phyloP scores from a whole-genome alignment of 73 alveolate genomes.

The Paramecium sexaurelia region DNA sequence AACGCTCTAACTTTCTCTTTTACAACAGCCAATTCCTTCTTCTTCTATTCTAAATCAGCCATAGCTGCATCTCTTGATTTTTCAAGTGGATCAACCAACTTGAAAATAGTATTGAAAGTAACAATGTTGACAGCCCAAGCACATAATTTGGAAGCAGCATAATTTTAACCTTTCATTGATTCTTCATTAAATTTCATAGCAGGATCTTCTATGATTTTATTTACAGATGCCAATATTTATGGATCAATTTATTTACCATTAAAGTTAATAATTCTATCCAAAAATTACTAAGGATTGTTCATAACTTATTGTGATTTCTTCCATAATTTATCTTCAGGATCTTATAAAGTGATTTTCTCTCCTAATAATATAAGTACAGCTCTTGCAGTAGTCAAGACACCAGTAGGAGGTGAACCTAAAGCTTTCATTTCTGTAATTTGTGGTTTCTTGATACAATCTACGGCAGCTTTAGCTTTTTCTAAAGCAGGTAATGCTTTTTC shows the following conservation, averaged over 20 bases:
- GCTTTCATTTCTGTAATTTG: slow-evolving; percentile 92
- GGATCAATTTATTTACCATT: slow-evolving; percentile 93
- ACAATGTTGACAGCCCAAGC: slow-evolving; percentile 94
- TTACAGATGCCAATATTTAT: slow-evolving; percentile 76
- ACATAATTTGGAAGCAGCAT: slow-evolving; percentile 91
- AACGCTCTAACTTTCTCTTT: slow-evolving; percentile 91
- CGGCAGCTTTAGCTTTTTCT: slow-evolving; percentile 95
- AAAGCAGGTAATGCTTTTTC: slow-evolving; percentile 95
- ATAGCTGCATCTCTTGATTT: slow-evolving; percentile 97
- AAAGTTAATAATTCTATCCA: slow-evolving; percentile 86
- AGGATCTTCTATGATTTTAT: slow-evolving; percentile 77
- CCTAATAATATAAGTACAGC: slow-evolving; percentile 86
- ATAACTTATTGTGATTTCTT: slow-evolving; percentile 93
- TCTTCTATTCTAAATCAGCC: slow-evolving; percentile 87
- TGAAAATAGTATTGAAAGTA: slow-evolving; percentile 94
- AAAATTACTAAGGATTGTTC: slow-evolving; percentile 93
- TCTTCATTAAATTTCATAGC: slow-evolving; percentile 66
- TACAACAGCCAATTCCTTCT: slow-evolving; percentile 92
- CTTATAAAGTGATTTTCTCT: slow-evolving; percentile 77
- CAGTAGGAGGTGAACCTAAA: slow-evolving; percentile 94
- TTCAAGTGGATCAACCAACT: slow-evolving; percentile 98
- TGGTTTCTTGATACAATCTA: slow-evolving; percentile 89
- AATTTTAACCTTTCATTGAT: slow-evolving; percentile 78
- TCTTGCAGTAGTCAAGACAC: slow-evolving; percentile 76
- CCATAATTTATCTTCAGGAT: slow-evolving; percentile 91